Conservation (phyloP, 169 alveolate genomes). For the Eimeria maxima region DNA sequence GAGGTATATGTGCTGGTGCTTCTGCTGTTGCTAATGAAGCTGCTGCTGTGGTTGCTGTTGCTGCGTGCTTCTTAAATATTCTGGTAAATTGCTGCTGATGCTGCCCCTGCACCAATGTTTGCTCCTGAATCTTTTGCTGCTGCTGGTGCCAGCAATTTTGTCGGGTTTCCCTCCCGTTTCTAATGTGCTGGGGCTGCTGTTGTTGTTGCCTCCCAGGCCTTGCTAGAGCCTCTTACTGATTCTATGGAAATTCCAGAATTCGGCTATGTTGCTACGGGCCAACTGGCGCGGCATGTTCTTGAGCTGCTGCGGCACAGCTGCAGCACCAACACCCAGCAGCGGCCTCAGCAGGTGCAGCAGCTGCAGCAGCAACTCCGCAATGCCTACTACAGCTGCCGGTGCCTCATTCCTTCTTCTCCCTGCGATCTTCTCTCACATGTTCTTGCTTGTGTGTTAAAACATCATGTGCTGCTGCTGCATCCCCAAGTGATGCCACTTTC, state of each 20-base stretch:
- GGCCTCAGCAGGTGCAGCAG: slow-evolving; percentile 24
- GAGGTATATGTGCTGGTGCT: slow-evolving; percentile 3
- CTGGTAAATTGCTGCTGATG: not conserved
- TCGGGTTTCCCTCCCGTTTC: not conserved
- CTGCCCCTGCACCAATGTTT: not conserved
- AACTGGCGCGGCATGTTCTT: slow-evolving; percentile 6
- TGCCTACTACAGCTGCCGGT: slow-evolving; percentile 57
- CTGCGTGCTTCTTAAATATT: not conserved
- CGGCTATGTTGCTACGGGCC: not conserved
- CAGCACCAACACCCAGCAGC: slow-evolving; percentile 39
- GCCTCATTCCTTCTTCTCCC: slow-evolving; percentile 25
- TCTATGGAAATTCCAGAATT: not conserved
- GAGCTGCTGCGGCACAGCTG: slow-evolving; percentile 56
- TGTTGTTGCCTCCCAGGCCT: slow-evolving; percentile 32
- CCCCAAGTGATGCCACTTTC: slow-evolving; percentile 67
- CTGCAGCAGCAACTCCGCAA: slow-evolving; percentile 43
- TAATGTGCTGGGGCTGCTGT: not conserved
- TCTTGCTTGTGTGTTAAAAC: slow-evolving; percentile 36
- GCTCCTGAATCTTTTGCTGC: slow-evolving; percentile 24
- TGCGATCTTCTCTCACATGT: slow-evolving; percentile 27
- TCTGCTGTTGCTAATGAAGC: slow-evolving; percentile 25
- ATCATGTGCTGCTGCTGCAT: slow-evolving; percentile 73
- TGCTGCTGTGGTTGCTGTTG: slow-evolving; percentile 15
- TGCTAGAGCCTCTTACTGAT: slow-evolving; percentile 63
- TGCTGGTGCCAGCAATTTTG: not conserved